phyloP scores from a whole-genome alignment of 768 basidiomycete genomes.

The Wakefieldia striispora region DNA sequence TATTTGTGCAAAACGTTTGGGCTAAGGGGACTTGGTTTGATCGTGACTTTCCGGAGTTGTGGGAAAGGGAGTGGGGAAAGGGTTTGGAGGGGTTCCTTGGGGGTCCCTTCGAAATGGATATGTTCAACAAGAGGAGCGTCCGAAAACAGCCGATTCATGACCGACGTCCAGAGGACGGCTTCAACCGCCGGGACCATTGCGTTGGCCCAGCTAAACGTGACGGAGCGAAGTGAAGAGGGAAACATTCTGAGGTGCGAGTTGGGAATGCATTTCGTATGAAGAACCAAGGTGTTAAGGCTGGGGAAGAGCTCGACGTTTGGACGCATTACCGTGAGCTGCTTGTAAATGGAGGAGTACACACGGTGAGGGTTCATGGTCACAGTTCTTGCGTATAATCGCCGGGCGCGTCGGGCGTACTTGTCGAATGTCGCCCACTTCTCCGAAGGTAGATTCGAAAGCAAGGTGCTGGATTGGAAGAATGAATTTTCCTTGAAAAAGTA shows the following conservation, averaged over 20 bases:
- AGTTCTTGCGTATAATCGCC: conserved; percentile 25
- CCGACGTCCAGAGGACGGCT: conserved; percentile 18
- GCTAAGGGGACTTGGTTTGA: conserved; percentile 20
- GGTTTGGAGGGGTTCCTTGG: conserved; percentile 15
- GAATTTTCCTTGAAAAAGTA: conserved; percentile 17
- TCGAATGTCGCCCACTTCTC: conserved; percentile 22
- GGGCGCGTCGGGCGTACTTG: conserved; percentile 20
- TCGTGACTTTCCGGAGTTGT: conserved; percentile 18
- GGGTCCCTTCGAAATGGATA: conserved; percentile 24
- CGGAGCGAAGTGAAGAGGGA: conserved; percentile 21
- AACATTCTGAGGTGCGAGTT: conserved; percentile 16
- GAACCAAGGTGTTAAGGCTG: conserved; percentile 13
- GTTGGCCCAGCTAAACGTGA: conserved; percentile 23
- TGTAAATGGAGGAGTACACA: conserved; percentile 27
- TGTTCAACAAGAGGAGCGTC: conserved; percentile 22
- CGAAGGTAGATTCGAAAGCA: conserved; percentile 4
- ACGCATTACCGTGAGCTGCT: conserved; percentile 18
- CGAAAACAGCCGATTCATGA: conserved; percentile 17
- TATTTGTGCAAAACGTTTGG: conserved; percentile 28
- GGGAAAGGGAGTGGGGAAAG: conserved; percentile 18
- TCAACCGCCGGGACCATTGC: conserved; percentile 11
- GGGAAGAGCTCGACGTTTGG: conserved; percentile 26
- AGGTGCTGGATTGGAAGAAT: conserved; percentile 11
- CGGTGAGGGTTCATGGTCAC: conserved; percentile 26
- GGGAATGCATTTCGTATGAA: conserved; percentile 17